These are phyloP conservation scores for Teratosphaeria destructans DNA, from an alignment of 2,329 filamentous ascomycete genomes.

Conservation along the genomic window DNA sequence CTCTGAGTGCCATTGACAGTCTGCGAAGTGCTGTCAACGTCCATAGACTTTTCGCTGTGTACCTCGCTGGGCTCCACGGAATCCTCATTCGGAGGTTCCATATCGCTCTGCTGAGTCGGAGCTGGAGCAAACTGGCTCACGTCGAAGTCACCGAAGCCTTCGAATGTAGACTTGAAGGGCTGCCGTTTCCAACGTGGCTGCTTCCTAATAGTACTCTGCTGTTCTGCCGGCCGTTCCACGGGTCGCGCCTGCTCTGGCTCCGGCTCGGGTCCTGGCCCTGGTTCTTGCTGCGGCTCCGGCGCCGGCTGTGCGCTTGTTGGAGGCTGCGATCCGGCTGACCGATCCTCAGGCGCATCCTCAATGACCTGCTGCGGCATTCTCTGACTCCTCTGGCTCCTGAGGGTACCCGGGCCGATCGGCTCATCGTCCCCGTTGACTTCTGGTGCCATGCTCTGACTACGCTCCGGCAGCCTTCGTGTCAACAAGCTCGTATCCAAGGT, in stretches of 20 bases:
- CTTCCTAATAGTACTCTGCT: not conserved
- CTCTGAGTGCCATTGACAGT: conserved; percentile 6
- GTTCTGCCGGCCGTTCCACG: not conserved
- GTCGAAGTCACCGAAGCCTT: conserved; percentile 33
- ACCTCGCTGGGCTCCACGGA: conserved; percentile 12
- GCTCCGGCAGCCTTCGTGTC: conserved; percentile 18
- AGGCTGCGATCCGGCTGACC: not conserved
- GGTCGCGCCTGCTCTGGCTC: not conserved
- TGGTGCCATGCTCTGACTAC: not conserved
- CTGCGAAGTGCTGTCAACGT: conserved; percentile 7
- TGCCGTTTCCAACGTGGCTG: conserved; percentile 12
- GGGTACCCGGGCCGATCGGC: not conserved
- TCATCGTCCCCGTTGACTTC: not conserved
- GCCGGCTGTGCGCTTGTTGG: not conserved
- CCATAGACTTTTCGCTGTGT: conserved; percentile 11
- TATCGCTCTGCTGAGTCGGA: conserved; percentile 6
- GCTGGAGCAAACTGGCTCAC: conserved; percentile 19
- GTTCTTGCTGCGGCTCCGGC: not conserved
- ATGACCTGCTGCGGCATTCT: not conserved
- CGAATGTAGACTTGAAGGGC: conserved; percentile 47
- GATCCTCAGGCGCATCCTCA: not conserved
- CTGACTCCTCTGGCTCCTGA: not conserved
- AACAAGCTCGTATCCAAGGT: conserved; percentile 65
- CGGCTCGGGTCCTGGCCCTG: not conserved
- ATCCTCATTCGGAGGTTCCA: conserved; percentile 8